Evolutionary conservation across 306 rosid species (phyloP).

Genomic region (Albizia julibrissin): DNA sequence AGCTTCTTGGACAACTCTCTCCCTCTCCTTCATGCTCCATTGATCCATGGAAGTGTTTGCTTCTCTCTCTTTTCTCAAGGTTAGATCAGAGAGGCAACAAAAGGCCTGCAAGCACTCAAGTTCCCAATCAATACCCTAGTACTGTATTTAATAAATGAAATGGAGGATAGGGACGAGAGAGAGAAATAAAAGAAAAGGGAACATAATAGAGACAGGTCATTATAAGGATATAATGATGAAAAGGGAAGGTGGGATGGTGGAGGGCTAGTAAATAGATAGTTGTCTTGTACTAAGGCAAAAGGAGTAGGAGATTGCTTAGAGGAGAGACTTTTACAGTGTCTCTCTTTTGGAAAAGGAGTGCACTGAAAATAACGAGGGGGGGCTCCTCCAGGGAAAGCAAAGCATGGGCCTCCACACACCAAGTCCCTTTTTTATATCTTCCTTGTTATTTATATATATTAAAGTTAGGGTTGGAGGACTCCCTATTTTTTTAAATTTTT

Average conservation of each 20-base stretch:
- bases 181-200: not conserved
- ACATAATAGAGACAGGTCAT: conserved; percentile 48
- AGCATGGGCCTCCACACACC: conserved; percentile 30
- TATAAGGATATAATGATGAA: conserved; percentile 24
- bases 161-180: conserved; percentile 1
- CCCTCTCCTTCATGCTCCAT: not conserved
- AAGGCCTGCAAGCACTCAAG: conserved; percentile 34
- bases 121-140: conserved; percentile 32
- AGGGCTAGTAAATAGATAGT: not conserved
- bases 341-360: conserved; percentile 2
- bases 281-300: conserved; percentile 34
- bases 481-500: too few relatives aligned
- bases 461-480: not conserved
- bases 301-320: conserved; percentile 20
- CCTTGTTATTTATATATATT: not conserved
- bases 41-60: not conserved
- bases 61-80: not conserved
- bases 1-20: not conserved
- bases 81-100: conserved; percentile 10
- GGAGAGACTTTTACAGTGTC: conserved; percentile 16
- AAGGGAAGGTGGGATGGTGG: conserved; percentile 18
- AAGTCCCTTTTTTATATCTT: not conserved
- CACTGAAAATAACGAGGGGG: conserved; percentile 34
- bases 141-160: conserved; percentile 6
- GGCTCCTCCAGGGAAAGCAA: not conserved